Evolutionary conservation across 2,329 filamentous ascomycete species (phyloP), one percentile per base, ranked within the genome.

Genomic region (Epichloe glyceriae): DNA sequence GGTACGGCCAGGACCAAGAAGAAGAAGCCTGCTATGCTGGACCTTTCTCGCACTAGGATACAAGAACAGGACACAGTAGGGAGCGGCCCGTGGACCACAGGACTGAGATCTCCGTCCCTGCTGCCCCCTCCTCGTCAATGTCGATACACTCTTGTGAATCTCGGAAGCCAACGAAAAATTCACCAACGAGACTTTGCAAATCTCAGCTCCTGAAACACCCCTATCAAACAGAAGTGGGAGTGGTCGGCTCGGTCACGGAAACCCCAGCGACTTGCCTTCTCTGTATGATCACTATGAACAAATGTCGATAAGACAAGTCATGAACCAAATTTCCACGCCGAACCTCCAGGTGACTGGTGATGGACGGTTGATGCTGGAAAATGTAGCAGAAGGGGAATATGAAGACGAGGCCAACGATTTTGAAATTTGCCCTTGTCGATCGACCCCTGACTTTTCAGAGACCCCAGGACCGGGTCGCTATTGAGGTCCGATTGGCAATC

Each of bases 271-370:
- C 3, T 60, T 79, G 20, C 68, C 75, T 42, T 72, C 73, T 49
- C 64, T 81, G 3, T 80, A 80, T 57, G 67, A 77, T 50, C 75
- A 80, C 57, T 80, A 81, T 57, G 78, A 80, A 60, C 71, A 78
- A 55, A 74, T 73, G 67, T 73, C 75, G 0, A 73, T 76, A 51
- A 71, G 71, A 14, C 63, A 74, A 39, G 62, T 72, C 3, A 60
- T 69, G 39, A 60, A 63, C 17, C 57, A 62, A 26, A 55, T 59
- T 12, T 50, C 54, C 6, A 54, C 55, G 10, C 53, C 20, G 26
- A 54, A 45, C 20, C 48, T 53, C 22, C n/a, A 14, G 5, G 47
- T 30, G 44, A 41, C 17, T 34, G 19, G 30, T 22, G 22, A 41
- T 37, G 47, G 26, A 47, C 35, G 12, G 22, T 40, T 33, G 14